Percentiles rank a stretch among this genome's conserved stretches.
phyloP scores from a whole-genome alignment of 257 asterid species.

The Jasminum sambac region DNA sequence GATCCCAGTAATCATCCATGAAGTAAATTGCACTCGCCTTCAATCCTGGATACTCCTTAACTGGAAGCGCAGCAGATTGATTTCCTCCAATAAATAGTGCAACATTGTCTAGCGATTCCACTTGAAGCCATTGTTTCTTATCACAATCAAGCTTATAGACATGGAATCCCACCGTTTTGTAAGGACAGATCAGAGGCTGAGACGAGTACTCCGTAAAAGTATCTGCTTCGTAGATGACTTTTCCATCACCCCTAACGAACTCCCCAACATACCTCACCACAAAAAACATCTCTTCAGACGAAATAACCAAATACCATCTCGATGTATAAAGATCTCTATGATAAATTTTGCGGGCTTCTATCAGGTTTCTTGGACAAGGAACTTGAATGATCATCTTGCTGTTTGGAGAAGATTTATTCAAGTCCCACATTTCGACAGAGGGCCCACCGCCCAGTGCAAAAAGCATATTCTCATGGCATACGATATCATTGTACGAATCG shows the following conservation, averaged over 20 bases:
- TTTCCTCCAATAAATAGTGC: slow-evolving; percentile 43
- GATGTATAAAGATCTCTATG: slow-evolving; percentile 22
- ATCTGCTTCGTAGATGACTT: slow-evolving; percentile 34
- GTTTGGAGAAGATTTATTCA: background rate
- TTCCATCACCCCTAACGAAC: slow-evolving; percentile 29
- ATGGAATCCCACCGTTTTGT: slow-evolving; percentile 26
- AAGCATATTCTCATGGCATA: background rate
- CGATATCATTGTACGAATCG: slow-evolving; percentile 11
- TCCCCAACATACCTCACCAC: slow-evolving; percentile 38
- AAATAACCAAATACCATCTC: slow-evolving; percentile 29
- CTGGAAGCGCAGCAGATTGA: slow-evolving; percentile 26
- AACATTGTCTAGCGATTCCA: slow-evolving; percentile 18
- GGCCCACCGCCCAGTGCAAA: background rate
- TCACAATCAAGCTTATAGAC: slow-evolving; percentile 27
- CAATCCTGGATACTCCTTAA: slow-evolving; percentile 4
- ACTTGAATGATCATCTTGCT: slow-evolving; percentile 6
- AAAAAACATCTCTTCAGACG: slow-evolving; percentile 9
- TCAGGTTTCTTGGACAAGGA: slow-evolving; percentile 15
- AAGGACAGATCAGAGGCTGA: slow-evolving; percentile 25
- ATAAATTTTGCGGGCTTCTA: background rate
- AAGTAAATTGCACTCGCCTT: slow-evolving; percentile 36
- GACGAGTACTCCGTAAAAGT: slow-evolving; percentile 17
- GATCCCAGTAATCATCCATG: slow-evolving; percentile 43
- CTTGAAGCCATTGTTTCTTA: slow-evolving; percentile 19
- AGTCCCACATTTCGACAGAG: slow-evolving; percentile 31